phyloP scores from a whole-genome alignment of 2,329 filamentous ascomycete species.

The Aureobasidium mangrovei region DNA sequence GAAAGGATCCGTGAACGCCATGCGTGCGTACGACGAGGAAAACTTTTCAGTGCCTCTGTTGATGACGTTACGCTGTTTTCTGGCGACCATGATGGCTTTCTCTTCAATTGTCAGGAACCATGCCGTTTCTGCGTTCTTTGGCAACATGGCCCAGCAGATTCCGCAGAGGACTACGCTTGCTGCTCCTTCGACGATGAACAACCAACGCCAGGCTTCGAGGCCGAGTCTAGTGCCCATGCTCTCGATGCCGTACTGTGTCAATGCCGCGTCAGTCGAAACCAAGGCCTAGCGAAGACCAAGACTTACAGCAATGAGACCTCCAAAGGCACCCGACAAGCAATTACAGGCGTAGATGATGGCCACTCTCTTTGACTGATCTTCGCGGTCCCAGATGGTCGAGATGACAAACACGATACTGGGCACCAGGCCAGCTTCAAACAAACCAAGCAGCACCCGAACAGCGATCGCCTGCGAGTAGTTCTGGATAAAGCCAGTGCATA shows the following conservation, averaged over 20 bases:
- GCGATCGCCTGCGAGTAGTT: conserved; percentile 24
- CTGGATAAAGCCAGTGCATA: conserved; percentile 26
- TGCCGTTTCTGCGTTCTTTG: conserved; percentile 21
- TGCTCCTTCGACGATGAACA: conserved; percentile 18
- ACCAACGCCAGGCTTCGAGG: conserved; percentile 20
- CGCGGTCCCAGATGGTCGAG: conserved; percentile 23
- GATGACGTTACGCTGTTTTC: conserved; percentile 23
- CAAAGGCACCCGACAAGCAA: conserved; percentile 21
- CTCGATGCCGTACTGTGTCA: conserved; percentile 19
- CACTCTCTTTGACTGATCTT: conserved; percentile 23
- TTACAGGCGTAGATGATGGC: conserved; percentile 22
- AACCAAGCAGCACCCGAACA: conserved; percentile 23
- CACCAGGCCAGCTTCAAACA: conserved; percentile 24
- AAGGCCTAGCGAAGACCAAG: neutral
- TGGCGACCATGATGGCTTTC: conserved; percentile 20
- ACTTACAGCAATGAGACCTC: conserved; percentile 21
- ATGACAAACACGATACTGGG: conserved; percentile 24
- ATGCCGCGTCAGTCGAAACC: neutral
- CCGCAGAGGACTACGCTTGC: conserved; percentile 4
- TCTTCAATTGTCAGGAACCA: conserved; percentile 23
- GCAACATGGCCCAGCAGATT: conserved; percentile 20
- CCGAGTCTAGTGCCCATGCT: conserved; percentile 22
- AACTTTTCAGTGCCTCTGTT: conserved; percentile 27
- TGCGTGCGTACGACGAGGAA: conserved; percentile 23
- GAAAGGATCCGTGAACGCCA: conserved; percentile 27